A percentile compares a stretch with the other conserved stretches of the same genome.
phyloP scores from a whole-genome alignment of 192 early-diverging fungal genomes.

The Backusella westeae region DNA sequence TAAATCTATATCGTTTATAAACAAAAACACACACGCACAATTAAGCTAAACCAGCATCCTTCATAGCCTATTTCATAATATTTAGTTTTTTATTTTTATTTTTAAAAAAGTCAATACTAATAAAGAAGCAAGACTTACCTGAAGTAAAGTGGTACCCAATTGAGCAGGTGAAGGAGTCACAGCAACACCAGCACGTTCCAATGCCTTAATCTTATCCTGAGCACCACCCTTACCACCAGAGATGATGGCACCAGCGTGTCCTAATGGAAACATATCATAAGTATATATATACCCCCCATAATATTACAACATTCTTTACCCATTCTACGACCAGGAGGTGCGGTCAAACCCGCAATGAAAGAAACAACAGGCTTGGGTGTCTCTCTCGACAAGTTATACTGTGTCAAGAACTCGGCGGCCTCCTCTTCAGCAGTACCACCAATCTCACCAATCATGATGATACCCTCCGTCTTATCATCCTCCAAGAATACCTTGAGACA shows the following conservation, averaged over 20 bases:
- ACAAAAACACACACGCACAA: background rate
- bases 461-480: slow-evolving; percentile 93
- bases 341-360: slow-evolving; percentile 98
- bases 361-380: slow-evolving; percentile 97
- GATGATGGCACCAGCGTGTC: slow-evolving; percentile 98
- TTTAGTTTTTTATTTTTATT: background rate
- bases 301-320: slow-evolving; percentile 43
- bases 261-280: background rate
- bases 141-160: slow-evolving; percentile 85
- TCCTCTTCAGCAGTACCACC: slow-evolving; percentile 99
- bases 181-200: slow-evolving; percentile 88
- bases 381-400: slow-evolving; percentile 85
- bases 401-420: slow-evolving; percentile 93
- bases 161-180: slow-evolving; percentile 95
- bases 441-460: slow-evolving; percentile 99
- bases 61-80: slow-evolving; percentile 44
- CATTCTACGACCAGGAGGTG: slow-evolving; percentile 99
- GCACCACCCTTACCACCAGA: slow-evolving; percentile 98
- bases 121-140: slow-evolving; percentile 35
- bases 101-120: background rate
- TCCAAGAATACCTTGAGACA: slow-evolving; percentile 92
- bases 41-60: slow-evolving; percentile 48
- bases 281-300: background rate
- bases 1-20: background rate
- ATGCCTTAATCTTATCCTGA: slow-evolving; percentile 95